Conservation (phyloP, 1,139 yeast species). For the Meyerozyma carpophila region DNA sequence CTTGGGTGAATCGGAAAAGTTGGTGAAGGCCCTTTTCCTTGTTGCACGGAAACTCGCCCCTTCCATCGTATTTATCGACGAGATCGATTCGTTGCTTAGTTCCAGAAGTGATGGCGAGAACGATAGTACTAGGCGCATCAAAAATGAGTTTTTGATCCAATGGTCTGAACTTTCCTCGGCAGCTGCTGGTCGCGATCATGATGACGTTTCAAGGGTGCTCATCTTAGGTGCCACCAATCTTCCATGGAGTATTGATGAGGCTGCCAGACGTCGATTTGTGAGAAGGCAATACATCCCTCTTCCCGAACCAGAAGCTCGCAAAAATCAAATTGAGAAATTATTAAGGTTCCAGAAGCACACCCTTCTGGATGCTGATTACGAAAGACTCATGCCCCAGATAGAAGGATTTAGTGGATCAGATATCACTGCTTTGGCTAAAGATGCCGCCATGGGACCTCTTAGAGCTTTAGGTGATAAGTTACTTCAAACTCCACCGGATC, state of each 20-base stretch:
- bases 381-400: constrained; percentile 54
- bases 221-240: constrained; percentile 94
- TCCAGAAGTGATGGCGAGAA: constrained; percentile 86
- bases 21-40: constrained; percentile 82
- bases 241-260: constrained; percentile 98
- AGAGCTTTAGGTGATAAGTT: constrained; percentile 86
- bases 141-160: constrained; percentile 90
- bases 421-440: constrained; percentile 91
- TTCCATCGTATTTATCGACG: constrained; percentile 92
- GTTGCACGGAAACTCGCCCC: constrained; percentile 88
- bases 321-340: constrained; percentile 65
- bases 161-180: constrained; percentile 95
- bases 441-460: constrained; percentile 97
- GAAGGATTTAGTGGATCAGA: constrained; percentile 92
- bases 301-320: constrained; percentile 82
- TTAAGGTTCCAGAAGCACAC: constrained; percentile 74
- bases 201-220: constrained; percentile 57
- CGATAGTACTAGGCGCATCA: constrained; percentile 86
- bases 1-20: constrained; percentile 90
- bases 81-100: constrained; percentile 86
- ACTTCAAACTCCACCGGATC: constrained; percentile 77
- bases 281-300: constrained; percentile 91
- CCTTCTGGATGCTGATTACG: constrained; percentile 58
- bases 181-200: constrained; percentile 72
- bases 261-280: constrained; percentile 92